Base-by-base conservation (phyloP, 2,329 filamentous ascomycete genomes). In the Calycina marina region DNA sequence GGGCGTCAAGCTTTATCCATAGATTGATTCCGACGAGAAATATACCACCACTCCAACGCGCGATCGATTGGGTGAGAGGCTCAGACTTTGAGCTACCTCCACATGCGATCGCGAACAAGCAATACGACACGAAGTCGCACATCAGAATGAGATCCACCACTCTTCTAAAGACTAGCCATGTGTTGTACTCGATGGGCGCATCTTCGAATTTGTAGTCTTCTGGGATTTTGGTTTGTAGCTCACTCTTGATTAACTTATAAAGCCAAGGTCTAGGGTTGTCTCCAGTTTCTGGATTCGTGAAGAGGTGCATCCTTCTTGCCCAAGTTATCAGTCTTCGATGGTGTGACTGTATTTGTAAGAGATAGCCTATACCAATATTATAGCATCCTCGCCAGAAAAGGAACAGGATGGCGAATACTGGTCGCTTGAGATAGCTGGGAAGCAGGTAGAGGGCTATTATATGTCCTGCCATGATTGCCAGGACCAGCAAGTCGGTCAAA, bases 41-140 rank as follows among this genome's bases (percentile, higher is more conserved):
- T 43, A 88, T 69, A 31, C 90, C 90, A 28, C 76, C 65, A 3
- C 63, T 52, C 90, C 90, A 98, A 38, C 90, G 78, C 35, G 75
- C 65, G 32, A 71, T 46, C 28, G 77, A 77, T 56, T 92, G 70
- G 40, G 73, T 46, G 40, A 74, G 47, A 39, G 67, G 69, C 60
- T 98, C 90, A 32, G 70, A 75, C 4, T 60, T 63, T 5, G 90
- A 90, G 22, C 68, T 74, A 51, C 77, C 72, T 40, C 74, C 77
- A 57, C 86, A 94, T 38, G 88, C 81, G 47, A 93, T 72, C 45
- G 90, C 88, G 61, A 96, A 98, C 36, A 94, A 72, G 57, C 83
- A 90, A 65, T 96, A 98, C 30, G 88, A 93, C 41, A 81, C 77
- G 56, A 98, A 98, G 61, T 98, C 90, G 65, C 86, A 94, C 85